A percentile compares a stretch with the other conserved stretches of the same genome.
Conservation (phyloP, 768 basidiomycete genomes). For the Termitomyces sp. region DNA sequence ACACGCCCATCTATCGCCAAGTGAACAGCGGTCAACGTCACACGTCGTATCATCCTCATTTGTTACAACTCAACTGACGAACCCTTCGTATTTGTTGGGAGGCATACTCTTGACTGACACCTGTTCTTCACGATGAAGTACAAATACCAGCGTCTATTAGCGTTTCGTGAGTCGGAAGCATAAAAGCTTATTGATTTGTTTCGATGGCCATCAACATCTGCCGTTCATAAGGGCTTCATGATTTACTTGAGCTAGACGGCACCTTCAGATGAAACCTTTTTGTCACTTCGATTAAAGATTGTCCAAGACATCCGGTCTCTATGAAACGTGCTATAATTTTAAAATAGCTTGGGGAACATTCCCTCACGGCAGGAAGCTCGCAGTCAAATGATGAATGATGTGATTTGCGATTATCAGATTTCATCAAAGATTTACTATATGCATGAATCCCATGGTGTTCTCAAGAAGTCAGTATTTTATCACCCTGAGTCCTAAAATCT, state of each 20-base stretch:
- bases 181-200: too few relatives aligned
- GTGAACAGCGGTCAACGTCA: neutral
- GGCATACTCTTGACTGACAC: neutral
- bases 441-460: conserved; percentile 19
- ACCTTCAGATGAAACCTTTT: neutral
- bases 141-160: neutral
- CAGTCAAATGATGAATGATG: too few relatives aligned
- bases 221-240: neutral
- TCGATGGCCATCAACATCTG: too few relatives aligned
- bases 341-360: neutral
- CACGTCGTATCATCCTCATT: neutral
- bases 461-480: conserved; percentile 11
- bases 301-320: neutral
- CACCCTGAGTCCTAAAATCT: too few relatives aligned
- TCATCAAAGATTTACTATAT: conserved; percentile 7
- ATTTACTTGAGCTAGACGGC: neutral
- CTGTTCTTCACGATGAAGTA: neutral
- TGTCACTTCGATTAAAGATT: neutral
- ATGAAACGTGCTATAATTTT: neutral
- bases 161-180: neutral
- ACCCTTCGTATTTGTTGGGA: too few relatives aligned
- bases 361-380: neutral
- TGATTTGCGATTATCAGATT: neutral
- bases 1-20: neutral
- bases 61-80: neutral